Evolutionary conservation across 208 protist species (phyloP), one percentile per base, ranked within the genome.

Genomic region (Kentomonas sorsogonicus): DNA sequence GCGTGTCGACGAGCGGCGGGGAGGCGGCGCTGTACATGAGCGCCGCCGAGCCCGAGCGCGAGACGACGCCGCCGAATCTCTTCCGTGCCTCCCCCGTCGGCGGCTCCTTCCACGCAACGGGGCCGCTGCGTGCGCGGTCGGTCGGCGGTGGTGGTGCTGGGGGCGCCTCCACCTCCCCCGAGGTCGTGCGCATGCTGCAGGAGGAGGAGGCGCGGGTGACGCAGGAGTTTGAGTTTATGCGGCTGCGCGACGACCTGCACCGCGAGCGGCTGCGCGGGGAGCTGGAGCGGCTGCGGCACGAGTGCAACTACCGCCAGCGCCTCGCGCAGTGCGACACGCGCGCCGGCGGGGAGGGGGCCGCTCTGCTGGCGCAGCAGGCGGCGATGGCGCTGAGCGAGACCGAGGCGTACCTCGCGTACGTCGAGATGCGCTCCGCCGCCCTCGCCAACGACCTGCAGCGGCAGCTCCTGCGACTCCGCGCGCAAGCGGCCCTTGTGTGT

Each of bases 241-340:
- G 59, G 25, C 16, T 68, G 29, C 64, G 64, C 20, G 66, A 69
- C 41, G 69, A 71, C 30, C 41, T 84, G 34, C 72, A 73, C 2
- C 53, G 68, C n/a, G 66, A 86, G 43, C 71, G 69, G 22, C 60
- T 84, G 41, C 61, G 64, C 25, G 56, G 78, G 39, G 82, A 89
- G 55, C 31, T 86, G 18, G 61, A 67, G 22, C 52, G 53, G 11
- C 63, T 83, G 20, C 63, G 75, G 1, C 61, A 53, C 13, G 78
- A 83, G 60, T 51, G 53, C n/a, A 69, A 80, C 33, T 78, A 78
- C 51, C 75, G 66, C 44, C 62, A 46, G 0, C 51, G 57, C 13
- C 54, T 77, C 38, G 60, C 68, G 22, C 20, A 53, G 34, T 16
- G 69, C 20, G 70, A 79, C 46, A 23, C 34, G 27, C 48, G 63